A percentile compares a stretch with the other conserved stretches of the same genome.
Evolutionary conservation across 164 flowering plant genomes (phyloP).

Genomic region (Euptelea pleiosperma): DNA sequence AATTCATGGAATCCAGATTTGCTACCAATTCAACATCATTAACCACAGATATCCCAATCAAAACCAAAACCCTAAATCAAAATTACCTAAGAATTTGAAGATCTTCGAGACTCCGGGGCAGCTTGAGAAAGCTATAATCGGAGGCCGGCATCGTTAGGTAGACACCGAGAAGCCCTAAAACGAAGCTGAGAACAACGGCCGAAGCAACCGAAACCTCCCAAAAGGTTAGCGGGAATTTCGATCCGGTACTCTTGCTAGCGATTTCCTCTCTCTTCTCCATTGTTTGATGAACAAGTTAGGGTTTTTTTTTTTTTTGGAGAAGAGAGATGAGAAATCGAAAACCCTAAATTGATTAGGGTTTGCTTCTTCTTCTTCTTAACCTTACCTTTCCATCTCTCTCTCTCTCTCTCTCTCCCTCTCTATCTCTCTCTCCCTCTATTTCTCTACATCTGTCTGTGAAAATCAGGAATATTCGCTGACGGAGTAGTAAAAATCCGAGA

Average conservation of each 20-base stretch:
- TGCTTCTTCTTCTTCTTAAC: background rate
- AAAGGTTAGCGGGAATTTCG: conserved; percentile 48
- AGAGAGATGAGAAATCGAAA: conserved; percentile 5
- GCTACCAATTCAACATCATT: background rate
- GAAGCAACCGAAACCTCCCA: conserved; percentile 62
- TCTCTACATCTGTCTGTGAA: background rate
- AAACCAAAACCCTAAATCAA: background rate
- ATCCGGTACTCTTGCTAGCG: background rate
- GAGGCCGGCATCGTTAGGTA: conserved; percentile 85
- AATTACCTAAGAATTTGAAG: conserved; percentile 74
- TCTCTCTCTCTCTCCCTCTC: background rate
- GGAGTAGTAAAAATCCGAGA: background rate
- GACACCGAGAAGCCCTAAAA: conserved; percentile 56
- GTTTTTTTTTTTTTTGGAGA: too few relatives aligned
- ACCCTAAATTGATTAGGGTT: background rate
- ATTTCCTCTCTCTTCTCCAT: conserved; percentile 16
- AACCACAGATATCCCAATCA: background rate
- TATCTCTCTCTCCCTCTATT: background rate
- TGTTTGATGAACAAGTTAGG: too few relatives aligned
- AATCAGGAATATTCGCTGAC: conserved; percentile 9
- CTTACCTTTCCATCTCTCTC: background rate
- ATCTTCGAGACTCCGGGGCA: conserved; percentile 85
- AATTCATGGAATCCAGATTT: background rate
- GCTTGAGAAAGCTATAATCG: conserved; percentile 91
- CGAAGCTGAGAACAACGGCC: conserved; percentile 52